Evolutionary conservation across 1,284 basidiomycete species (phyloP).

Genomic region (Chiua sp.): DNA sequence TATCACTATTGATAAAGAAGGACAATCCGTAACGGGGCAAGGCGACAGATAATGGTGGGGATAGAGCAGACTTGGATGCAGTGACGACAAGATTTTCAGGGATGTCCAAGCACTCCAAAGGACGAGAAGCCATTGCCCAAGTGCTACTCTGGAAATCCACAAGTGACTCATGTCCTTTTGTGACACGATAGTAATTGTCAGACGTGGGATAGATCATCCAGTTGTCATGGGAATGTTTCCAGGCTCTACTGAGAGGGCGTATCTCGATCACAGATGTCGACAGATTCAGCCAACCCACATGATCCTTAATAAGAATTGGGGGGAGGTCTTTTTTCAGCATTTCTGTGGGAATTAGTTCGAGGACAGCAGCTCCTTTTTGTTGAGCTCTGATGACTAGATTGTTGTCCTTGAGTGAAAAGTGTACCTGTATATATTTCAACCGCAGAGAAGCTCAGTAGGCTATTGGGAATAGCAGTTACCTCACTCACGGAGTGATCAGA

Average conservation of each 20-base stretch:
- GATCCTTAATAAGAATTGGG: conserved; percentile 17
- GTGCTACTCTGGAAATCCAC: conserved; percentile 37
- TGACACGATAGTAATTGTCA: conserved; percentile 5
- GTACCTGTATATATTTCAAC: conserved; percentile 25
- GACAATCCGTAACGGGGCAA: conserved; percentile 45
- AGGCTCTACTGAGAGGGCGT: conserved; percentile 34
- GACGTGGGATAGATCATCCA: conserved; percentile 12
- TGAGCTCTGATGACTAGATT: conserved; percentile 10
- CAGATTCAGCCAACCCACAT: conserved; percentile 45
- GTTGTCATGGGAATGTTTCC: conserved; percentile 23
- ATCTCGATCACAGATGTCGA: conserved; percentile 39
- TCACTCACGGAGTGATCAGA: too few relatives aligned
- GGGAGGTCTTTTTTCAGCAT: conserved; percentile 46
- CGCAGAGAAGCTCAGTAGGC: too few relatives aligned
- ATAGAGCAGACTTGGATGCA: not conserved
- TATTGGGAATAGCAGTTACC: too few relatives aligned
- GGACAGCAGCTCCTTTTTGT: too few relatives aligned
- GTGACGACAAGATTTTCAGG: too few relatives aligned
- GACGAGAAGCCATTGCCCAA: too few relatives aligned
- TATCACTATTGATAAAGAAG: conserved; percentile 34
- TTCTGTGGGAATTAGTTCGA: conserved; percentile 44
- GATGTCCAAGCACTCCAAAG: too few relatives aligned
- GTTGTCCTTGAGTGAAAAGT: conserved; percentile 32
- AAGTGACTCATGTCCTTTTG: conserved; percentile 17
- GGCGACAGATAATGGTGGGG: too few relatives aligned